Base-by-base conservation (phyloP, 2,329 filamentous ascomycete species). In the Botrytis deweyae region DNA sequence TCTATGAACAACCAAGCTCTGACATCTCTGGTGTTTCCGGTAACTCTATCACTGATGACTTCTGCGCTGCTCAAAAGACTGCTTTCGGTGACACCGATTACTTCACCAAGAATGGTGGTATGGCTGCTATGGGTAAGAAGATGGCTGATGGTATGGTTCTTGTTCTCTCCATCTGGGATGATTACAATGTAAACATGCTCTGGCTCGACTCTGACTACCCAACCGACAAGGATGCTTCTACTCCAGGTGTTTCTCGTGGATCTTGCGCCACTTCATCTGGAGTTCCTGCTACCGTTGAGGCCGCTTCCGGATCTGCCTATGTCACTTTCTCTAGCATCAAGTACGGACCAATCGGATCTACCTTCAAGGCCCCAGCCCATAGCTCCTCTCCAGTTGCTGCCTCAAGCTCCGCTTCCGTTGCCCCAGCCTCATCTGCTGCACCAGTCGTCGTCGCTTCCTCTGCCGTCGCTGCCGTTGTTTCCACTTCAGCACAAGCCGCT, bases 131-230 rank as follows among this genome's bases (percentile, higher is more conserved):
- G 85, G 85, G 86, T 74, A 80, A 84, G 1, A 89, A 88, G 36
- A 82, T 92, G 62, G 80, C 81, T 6, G 78, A 88, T 12, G 78
- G 78, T 63, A 89, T 91, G 88, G 90, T 91, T 62, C 84, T 92
- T 16, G 88, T 90, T 77, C 86, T 92, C 84, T 86, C 84, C 70
- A 84, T 90, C 77, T 87, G 86, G 86, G 80, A 83, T 70, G 83
- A 84, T 76, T 86, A 91, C 82, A 81, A 86, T 73, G 83, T 88
- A 79, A 86, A 90, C 83, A 93, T 93, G 90, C 86, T 90, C 77
- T 93, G 91, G 92, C 83, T 90, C 10, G 88, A 90, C 77, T 82
- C 81, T 55, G 81, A 85, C 3, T 68, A 33, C 38, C 66, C 66
- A 68, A 33, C 66, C n/a, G 33, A n/a, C n/a, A 42, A 42, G 25